phyloP scores from a whole-genome alignment of 129 eudicot genomes.

The Flaveria linearis region DNA sequence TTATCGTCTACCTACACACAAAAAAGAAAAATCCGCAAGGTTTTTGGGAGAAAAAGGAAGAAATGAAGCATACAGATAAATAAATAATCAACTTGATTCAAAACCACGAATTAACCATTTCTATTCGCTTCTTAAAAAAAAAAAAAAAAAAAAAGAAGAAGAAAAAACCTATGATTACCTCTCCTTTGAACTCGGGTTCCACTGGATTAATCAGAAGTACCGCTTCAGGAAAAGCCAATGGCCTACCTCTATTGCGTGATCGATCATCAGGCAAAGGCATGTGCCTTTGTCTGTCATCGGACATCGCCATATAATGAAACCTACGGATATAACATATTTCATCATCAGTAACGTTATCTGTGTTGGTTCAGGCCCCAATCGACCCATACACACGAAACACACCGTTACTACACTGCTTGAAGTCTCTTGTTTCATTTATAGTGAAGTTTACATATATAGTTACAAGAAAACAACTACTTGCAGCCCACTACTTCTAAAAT shows the following conservation, averaged over 20 bases:
- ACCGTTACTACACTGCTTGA: too few species aligned
- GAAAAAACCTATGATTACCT: slow-evolving; percentile 42
- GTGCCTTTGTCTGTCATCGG: slow-evolving; percentile 69
- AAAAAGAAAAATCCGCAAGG: neutral
- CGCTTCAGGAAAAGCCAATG: slow-evolving; percentile 82
- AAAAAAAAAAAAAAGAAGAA: neutral
- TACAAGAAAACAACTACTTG: too few species aligned
- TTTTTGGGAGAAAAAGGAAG: neutral
- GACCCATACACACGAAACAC: too few species aligned
- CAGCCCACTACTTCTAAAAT: too few species aligned
- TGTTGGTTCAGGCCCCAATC: too few species aligned
- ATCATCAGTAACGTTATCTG: too few species aligned
- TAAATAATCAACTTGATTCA: too few species aligned
- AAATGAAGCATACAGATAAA: neutral
- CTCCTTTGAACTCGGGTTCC: slow-evolving; percentile 89
- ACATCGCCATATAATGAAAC: slow-evolving; percentile 88
- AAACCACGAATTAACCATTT: too few species aligned
- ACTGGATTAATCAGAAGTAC: slow-evolving; percentile 73
- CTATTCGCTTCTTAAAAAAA: neutral
- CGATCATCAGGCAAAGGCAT: slow-evolving; percentile 88
- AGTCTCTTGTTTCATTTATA: too few species aligned
- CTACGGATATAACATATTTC: slow-evolving; percentile 27
- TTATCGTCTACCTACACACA: slow-evolving; percentile 62
- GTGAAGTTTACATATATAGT: too few species aligned
- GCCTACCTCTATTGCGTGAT: slow-evolving; percentile 51